Base-by-base conservation (phyloP, 2,329 filamentous ascomycete genomes). In the Trichoderma pleuroti region DNA sequence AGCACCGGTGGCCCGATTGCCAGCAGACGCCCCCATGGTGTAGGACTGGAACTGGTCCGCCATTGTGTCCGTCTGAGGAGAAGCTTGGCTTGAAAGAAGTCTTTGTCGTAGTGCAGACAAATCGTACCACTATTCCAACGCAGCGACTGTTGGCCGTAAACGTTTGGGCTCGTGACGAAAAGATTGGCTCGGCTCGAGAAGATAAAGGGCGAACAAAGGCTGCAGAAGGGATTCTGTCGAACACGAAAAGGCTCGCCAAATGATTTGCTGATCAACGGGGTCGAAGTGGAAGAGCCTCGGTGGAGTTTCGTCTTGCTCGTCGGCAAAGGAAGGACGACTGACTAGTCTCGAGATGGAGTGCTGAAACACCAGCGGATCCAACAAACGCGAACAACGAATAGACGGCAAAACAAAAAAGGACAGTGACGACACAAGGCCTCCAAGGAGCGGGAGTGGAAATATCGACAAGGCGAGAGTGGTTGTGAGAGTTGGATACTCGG, bases 51-150 rank as follows among this genome's bases (percentile, higher is more conserved):
- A 72, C 74, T 80, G 60, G 36, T 72, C 68, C 32, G 56, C 24
- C 54, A 59, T 64, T 32, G 26, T 80, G 75, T 84, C 80, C 75
- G 86, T 84, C 73, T 83, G 83, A 65, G 76, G 80, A 83, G 81
- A 84, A 72, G 84, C 83, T 72, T 77, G 76, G 71, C 82, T 74
- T 64, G 80, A 79, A 72, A 82, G 80, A 24, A 39, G 52, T 72
- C 82, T 74, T 72, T 76, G 78, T 73, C 82, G 63, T 66, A 16
- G 49, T 30, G 24, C 34, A 56, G 26, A 66, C 63, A 34, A 39
- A 18, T 66, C 32, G 49, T 28, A 26, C 63, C 21, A 66, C 63
- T 66, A n/a, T 18, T 59, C 52, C 26, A 68, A 52, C 18, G 65
- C 56, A 57, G 36, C 42, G 54, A 49, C 8, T 11, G 56, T 28